phyloP scores from a whole-genome alignment of 1,139 yeast species.

The Yamadazyma diospyri region DNA sequence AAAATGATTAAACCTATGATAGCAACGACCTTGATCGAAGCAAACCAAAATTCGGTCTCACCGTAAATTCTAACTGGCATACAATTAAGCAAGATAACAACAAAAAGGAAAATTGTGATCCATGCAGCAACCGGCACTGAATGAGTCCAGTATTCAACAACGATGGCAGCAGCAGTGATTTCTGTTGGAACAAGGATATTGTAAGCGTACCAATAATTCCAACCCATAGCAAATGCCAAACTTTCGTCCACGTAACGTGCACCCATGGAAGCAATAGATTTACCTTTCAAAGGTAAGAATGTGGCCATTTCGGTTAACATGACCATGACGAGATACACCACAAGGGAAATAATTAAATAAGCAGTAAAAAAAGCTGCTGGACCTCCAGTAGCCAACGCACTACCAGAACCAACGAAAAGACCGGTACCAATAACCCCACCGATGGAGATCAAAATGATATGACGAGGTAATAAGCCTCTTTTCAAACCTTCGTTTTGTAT shows the following conservation, averaged over 20 bases:
- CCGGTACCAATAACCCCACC: constrained; percentile 40
- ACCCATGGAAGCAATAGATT: constrained; percentile 45
- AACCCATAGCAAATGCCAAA: constrained; percentile 70
- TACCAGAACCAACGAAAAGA: constrained; percentile 44
- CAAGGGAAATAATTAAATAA: constrained; percentile 42
- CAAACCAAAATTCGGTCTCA: constrained; percentile 31
- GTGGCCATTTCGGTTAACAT: constrained; percentile 80
- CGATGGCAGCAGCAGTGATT: constrained; percentile 73
- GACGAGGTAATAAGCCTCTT: constrained; percentile 38
- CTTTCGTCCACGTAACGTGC: constrained; percentile 52
- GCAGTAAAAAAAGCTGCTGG: constrained; percentile 42
- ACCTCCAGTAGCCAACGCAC: constrained; percentile 41
- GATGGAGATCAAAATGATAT: constrained; percentile 36
- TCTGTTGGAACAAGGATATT: constrained; percentile 78
- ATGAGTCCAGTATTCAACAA: constrained; percentile 65
- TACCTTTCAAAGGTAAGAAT: constrained; percentile 58
- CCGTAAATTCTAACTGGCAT: constrained; percentile 28
- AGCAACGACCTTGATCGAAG: constrained; percentile 24
- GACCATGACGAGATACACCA: constrained; percentile 58
- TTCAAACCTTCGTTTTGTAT: constrained; percentile 19
- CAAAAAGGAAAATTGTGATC: constrained; percentile 25
- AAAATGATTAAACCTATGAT: constrained; percentile 23
- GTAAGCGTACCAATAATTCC: constrained; percentile 73
- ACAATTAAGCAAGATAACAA: constrained; percentile 22
- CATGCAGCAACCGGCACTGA: constrained; percentile 26